Evolutionary conservation across 1,139 yeast species (phyloP), one percentile per base, ranked within the genome.

Genomic region (Blastobotrys ciferrii): DNA sequence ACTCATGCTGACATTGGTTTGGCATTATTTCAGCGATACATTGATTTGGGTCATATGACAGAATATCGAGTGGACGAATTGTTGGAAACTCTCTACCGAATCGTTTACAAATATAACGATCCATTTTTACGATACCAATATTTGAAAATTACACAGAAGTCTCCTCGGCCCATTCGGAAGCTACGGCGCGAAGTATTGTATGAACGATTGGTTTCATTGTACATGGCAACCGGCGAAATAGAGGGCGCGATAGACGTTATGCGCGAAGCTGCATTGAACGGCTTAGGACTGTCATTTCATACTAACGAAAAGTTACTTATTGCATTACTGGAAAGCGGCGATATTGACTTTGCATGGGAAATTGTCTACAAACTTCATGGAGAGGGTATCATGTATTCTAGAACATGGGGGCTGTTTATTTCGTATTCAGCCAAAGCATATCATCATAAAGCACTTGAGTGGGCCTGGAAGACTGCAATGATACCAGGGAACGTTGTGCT

Each of bases 361-460:
- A 52, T 62, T 12, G 54, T 64, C 49, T 57, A 58, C 44, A 48
- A 55, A 20, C 54, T 67, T 52, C 53, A 46, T 36, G 45, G 42
- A 15, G 47, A 17, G 17, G 58, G 56, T 15, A 51, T 46, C 4
- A 56, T 65, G 2, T 64, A 54, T 43, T 53, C 68, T 1, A 59
- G 71, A 11, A 58, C 67, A 1, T 67, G 70, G 70, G 71, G 70
- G 4, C 47, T 65, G 31, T 62, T 65, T 39, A 43, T 64, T 12
- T 54, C 63, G 9, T 51, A 55, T 4, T 62, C 62, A 1, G 56
- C 64, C 19, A 57, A 58, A 7, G 43, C 46, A 4, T 44, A 44
- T 35, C 58, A 63, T 48, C 60, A 62, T 42, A 52, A 49, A 1
- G 61, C 62, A 1, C 49, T 66, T 9, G 51, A 52, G 17, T 67